Evolutionary conservation across 192 early-diverging fungal species (phyloP), one percentile per base, ranked within the genome.

Genomic region (Podila clonocystis): DNA sequence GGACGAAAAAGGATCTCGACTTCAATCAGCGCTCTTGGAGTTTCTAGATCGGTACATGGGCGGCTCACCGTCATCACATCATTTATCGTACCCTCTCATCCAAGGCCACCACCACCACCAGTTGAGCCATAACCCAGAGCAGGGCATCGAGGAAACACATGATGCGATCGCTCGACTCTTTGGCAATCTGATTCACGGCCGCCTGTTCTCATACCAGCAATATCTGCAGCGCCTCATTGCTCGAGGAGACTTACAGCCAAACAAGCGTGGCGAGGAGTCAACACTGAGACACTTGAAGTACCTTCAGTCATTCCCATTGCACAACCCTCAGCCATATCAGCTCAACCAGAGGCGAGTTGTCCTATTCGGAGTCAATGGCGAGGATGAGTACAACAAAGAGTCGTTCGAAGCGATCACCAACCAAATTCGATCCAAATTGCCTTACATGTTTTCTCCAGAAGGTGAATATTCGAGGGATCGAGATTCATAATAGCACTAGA

Each of bases 201-300:
- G 82, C 33, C 64, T 89, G n/a, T 91, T 91, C 60, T 89, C 89
- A 0, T 87, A 90, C 59, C 86, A 87, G 30, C 75, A 84, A 9
- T 91, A 91, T 58, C 64, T 89, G 9, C 73, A 84, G 41, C 83
- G 87, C n/a, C 60, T 91, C 13, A 90, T 88, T 65, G 87, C 90
- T 13, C 84, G 86, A 30, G 90, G 90, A 13, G 85, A 87, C 29
- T 60, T 88, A 5, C 78, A 85, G 15, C 73, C 68, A 9, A 79
- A 50, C 20, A 80, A 77, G 26, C 70, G 74, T 8, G 52, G 73
- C 26, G 70, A 82, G 28, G 63, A 75, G 57, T 74, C 82, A 4
- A 84, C 85, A 8, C 57, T 74, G 38, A 60, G 85, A n/a, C 83
- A 85, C 33, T 48, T 90, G 9, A 75, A 82, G 58, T 84, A 88